Conservation (phyloP, 1,284 basidiomycete genomes). For the Heterobasidion occidentale region DNA sequence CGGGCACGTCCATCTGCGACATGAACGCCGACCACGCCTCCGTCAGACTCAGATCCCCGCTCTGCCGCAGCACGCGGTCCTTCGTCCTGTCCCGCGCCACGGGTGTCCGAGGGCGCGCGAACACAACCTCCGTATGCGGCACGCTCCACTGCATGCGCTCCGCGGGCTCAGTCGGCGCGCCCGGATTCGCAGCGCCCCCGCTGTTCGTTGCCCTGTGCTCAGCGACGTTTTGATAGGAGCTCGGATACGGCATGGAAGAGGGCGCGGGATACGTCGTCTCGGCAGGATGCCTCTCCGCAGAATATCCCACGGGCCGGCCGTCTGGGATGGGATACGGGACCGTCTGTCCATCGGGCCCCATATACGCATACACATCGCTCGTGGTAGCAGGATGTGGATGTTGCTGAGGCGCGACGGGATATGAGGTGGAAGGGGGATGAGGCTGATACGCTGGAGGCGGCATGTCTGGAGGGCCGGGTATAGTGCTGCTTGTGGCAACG, state of each 20-base stretch:
- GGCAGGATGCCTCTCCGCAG: not conserved
- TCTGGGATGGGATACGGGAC: not conserved
- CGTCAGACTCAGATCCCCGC: constrained; percentile 16
- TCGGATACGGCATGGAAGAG: not conserved
- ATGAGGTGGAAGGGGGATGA: too few species aligned
- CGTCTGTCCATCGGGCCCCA: not conserved
- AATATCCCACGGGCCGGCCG: not conserved
- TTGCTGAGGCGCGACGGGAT: not conserved
- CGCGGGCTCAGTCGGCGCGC: not conserved
- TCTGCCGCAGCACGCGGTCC: constrained; percentile 10
- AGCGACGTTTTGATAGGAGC: not conserved
- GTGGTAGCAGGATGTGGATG: not conserved
- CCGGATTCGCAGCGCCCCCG: not conserved
- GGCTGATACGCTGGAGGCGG: not conserved
- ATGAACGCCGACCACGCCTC: constrained; percentile 27
- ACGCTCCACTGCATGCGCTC: constrained; percentile 4
- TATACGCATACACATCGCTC: not conserved
- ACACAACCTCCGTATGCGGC: constrained; percentile 7
- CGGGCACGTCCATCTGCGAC: constrained; percentile 19
- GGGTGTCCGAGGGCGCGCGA: constrained; percentile 12
- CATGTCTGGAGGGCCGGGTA: too few species aligned
- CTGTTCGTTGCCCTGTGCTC: not conserved
- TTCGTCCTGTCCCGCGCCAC: not conserved
- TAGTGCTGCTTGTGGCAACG: too few species aligned
- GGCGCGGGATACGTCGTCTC: not conserved